These are phyloP conservation scores for Epichloe scottii DNA, from an alignment of 2,329 filamentous ascomycete genomes.

Conservation along the genomic window DNA sequence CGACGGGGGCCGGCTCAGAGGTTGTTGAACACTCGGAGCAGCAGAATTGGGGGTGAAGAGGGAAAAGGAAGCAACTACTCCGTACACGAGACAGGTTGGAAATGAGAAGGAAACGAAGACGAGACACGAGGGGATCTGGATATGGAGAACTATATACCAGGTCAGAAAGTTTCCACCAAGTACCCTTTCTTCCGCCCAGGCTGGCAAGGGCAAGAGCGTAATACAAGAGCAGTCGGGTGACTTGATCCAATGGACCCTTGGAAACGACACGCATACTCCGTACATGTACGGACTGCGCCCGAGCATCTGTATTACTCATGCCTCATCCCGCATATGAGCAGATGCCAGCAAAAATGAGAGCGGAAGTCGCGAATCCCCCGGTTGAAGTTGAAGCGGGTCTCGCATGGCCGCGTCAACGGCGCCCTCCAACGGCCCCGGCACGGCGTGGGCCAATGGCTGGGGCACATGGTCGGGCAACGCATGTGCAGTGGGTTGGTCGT, in stretches of 20 bases:
- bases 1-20: conserved; percentile 1
- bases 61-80: not conserved
- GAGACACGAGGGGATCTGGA: conserved; percentile 5
- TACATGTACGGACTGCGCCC: not conserved
- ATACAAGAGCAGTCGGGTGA: not conserved
- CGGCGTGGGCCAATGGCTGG: conserved; percentile 28
- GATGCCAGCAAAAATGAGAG: not conserved
- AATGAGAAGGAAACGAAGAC: conserved; percentile 8
- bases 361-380: too few relatives aligned
- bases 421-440: conserved; percentile 3
- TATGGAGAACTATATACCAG: conserved; percentile 12
- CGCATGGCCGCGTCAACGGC: too few relatives aligned
- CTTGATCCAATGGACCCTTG: not conserved
- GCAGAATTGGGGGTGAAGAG: not conserved
- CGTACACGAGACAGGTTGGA: not conserved
- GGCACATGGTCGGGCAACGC: conserved; percentile 24
- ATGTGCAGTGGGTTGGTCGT: not conserved
- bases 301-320: not conserved
- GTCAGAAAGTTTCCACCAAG: not conserved
- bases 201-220: not conserved
- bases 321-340: not conserved
- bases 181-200: not conserved
- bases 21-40: conserved; percentile 5
- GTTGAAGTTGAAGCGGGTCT: too few relatives aligned
- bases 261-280: not conserved